Evolutionary conservation across 2,329 filamentous ascomycete genomes (phyloP), one percentile per base, ranked within the genome.

Genomic region (Helminthosporium solani): DNA sequence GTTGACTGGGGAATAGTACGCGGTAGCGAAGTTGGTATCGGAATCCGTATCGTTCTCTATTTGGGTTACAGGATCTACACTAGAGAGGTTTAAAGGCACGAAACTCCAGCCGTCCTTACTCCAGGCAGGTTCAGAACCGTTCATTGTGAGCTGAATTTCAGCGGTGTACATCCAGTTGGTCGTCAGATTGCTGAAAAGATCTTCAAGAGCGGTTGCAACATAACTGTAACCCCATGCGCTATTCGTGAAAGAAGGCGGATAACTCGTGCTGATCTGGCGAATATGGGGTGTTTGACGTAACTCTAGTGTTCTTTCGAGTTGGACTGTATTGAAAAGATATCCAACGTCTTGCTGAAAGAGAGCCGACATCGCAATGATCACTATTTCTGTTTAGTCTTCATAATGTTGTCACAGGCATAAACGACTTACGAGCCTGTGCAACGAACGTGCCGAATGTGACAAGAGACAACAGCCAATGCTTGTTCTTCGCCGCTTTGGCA

Each of bases 51-150:
- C 16, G 19, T 28, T 35, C 7, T 33, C 12, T 3, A 14, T n/a
- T 5, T 38, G 37, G n/a, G 25, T 42, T 8, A 33, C 31, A 20
- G 28, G 34, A 2, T 40, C 23, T 19, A 46, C 23, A 3, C 36
- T 5, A 6, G 47, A 50, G 18, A 50, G 33, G 25, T 47, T 25
- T 1, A 60, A n/a, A 18, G 58, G 60, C 19, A 58, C 53, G 37
- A 63, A 63, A 23, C 54, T 57, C 58, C 54, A 61, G 1, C 53
- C 55, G 34, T 63, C 50, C 9, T 38, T 48, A 33, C 54, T 60
- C 59, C 59, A 63, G 4, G 21, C 23, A 1, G 57, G 56, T 16
- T 58, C 42, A 8, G 50, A 49, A 1, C 47, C 53, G 38, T 57
- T 50, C 19, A 55, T 33, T 18, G 58, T 49, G 4, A 55, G 37